Percentiles rank a stretch among this genome's conserved stretches.
These are phyloP conservation scores for Cardiospermum halicacabum DNA, from an alignment of 345 rosid species.

Conservation along the genomic window DNA sequence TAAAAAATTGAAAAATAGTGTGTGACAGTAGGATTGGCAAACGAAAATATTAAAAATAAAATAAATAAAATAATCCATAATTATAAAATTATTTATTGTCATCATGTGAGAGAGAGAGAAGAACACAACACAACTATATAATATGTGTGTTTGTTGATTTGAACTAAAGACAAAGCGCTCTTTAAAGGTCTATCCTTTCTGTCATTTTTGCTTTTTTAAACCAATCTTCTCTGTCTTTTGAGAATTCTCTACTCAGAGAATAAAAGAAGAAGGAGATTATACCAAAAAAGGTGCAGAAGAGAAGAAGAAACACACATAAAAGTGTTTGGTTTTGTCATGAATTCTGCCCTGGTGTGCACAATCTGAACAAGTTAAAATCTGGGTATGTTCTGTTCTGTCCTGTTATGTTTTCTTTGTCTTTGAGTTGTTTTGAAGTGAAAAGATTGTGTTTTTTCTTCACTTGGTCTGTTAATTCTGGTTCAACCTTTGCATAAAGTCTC, in stretches of 20 bases:
- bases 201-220: slow-evolving; percentile 29
- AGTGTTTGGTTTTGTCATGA: too few species aligned
- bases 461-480: slow-evolving; percentile 11
- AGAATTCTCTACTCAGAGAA: slow-evolving; percentile 9
- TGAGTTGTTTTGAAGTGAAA: neutral
- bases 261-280: slow-evolving; percentile 18
- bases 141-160: slow-evolving; percentile 19
- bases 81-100: neutral
- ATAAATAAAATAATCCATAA: neutral
- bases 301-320: neutral
- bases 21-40: neutral
- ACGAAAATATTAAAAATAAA: neutral
- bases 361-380: too few species aligned
- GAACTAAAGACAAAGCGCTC: slow-evolving; percentile 46
- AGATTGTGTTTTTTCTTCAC: neutral
- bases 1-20: neutral
- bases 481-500: neutral
- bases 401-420: neutral
- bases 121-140: slow-evolving; percentile 8
- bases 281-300: slow-evolving; percentile 16
- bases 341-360: too few species aligned
- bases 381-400: slow-evolving; percentile 21
- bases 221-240: slow-evolving; percentile 23
- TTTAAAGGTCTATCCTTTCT: slow-evolving; percentile 42
- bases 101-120: neutral